A percentile compares a stretch with the other conserved stretches of the same genome.
Conservation (phyloP, 148 eudicot species). For the Dianthus caryophyllus region DNA sequence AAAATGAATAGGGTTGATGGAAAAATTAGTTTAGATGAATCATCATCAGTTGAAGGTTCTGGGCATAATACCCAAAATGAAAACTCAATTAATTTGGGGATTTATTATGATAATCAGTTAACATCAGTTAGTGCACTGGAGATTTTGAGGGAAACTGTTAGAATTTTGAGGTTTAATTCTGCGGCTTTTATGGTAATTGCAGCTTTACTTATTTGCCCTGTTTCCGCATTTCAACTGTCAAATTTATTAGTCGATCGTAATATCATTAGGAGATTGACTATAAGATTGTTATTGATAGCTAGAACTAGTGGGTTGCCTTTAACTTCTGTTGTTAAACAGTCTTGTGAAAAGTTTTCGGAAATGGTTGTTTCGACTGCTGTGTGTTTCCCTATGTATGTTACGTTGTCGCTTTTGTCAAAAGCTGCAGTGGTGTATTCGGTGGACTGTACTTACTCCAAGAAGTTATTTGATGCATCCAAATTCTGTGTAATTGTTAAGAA, state of each 20-base stretch:
- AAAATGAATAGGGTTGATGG: slow-evolving; percentile 25
- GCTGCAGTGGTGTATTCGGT: slow-evolving; percentile 84
- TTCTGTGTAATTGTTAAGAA: slow-evolving; percentile 47
- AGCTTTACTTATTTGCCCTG: slow-evolving; percentile 74
- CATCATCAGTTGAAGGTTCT: slow-evolving; percentile 22
- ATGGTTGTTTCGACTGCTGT: slow-evolving; percentile 52
- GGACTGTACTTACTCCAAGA: slow-evolving; percentile 84
- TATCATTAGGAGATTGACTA: slow-evolving; percentile 52
- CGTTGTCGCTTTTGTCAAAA: slow-evolving; percentile 67
- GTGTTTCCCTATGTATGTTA: slow-evolving; percentile 71
- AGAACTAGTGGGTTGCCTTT: slow-evolving; percentile 79
- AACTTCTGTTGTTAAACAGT: slow-evolving; percentile 55
- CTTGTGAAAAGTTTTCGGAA: slow-evolving; percentile 67
- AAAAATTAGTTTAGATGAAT: slow-evolving; percentile 19
- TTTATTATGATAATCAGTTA: slow-evolving; percentile 35
- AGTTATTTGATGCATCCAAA: slow-evolving; percentile 48
- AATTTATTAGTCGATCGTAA: slow-evolving; percentile 65
- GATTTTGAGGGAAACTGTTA: slow-evolving; percentile 73
- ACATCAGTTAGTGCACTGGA: slow-evolving; percentile 60
- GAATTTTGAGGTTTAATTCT: slow-evolving; percentile 68
- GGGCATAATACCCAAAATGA: slow-evolving; percentile 18
- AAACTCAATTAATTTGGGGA: slow-evolving; percentile 15
- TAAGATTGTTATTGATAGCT: slow-evolving; percentile 56
- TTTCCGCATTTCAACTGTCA: slow-evolving; percentile 61
- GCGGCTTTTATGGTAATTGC: slow-evolving; percentile 57